These are phyloP conservation scores for Boechera divaricarpa DNA, from an alignment of 345 rosid genomes.

Conservation along the genomic window DNA sequence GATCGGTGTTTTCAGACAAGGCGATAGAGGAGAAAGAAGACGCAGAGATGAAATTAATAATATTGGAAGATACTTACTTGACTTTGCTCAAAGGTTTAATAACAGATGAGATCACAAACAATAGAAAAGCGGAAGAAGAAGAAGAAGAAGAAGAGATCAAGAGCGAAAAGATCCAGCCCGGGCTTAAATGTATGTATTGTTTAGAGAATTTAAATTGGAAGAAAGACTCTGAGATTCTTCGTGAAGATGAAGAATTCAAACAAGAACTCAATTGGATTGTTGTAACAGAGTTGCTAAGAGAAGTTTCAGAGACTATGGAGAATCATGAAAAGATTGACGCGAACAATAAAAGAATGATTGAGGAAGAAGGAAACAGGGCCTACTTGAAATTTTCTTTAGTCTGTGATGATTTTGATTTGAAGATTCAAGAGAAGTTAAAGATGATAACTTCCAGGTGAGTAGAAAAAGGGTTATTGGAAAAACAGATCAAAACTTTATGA, in stretches of 20 bases:
- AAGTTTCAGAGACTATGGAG: conserved; percentile 49
- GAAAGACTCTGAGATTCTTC: conserved; percentile 17
- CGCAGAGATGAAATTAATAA: conserved; percentile 37
- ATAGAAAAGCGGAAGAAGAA: conserved; percentile 22
- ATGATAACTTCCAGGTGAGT: conserved; percentile 51
- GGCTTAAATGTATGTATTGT: conserved; percentile 42
- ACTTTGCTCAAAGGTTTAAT: conserved; percentile 48
- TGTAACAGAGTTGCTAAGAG: conserved; percentile 44
- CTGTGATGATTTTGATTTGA: conserved; percentile 45
- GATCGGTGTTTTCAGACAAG: conserved; percentile 30
- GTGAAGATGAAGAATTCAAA: conserved; percentile 34
- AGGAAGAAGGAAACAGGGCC: conserved; percentile 37
- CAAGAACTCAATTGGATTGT: conserved; percentile 51
- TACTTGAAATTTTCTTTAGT: conserved; percentile 29
- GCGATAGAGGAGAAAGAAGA: conserved; percentile 53
- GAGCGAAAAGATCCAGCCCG: conserved; percentile 30
- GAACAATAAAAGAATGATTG: conserved; percentile 31
- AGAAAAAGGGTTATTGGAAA: neutral
- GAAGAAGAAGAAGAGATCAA: conserved; percentile 34
- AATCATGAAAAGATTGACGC: conserved; percentile 39
- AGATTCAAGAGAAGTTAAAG: conserved; percentile 49
- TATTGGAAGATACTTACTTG: conserved; percentile 52
- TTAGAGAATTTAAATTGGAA: conserved; percentile 39
- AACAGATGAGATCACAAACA: conserved; percentile 35
- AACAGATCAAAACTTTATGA: neutral